phyloP scores from a whole-genome alignment of 2,329 filamentous ascomycete genomes.

The Niveomyces coronatus region DNA sequence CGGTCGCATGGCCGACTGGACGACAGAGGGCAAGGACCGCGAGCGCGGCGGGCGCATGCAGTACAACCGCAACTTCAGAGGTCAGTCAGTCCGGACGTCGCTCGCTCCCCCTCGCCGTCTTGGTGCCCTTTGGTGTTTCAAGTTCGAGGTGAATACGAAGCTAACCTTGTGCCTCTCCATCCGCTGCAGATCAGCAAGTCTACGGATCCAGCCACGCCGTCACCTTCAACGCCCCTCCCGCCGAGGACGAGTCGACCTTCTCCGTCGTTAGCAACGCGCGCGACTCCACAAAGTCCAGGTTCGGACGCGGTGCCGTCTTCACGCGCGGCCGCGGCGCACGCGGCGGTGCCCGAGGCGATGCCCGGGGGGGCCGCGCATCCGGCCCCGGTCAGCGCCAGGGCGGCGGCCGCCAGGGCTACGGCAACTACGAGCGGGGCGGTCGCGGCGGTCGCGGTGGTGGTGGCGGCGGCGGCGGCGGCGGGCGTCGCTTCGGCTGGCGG shows the following conservation, averaged over 20 bases:
- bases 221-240: constrained; percentile 80
- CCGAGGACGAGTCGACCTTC: constrained; percentile 95
- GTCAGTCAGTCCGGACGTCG: no score
- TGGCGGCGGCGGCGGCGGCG: constrained; percentile 56
- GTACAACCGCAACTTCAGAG: constrained; percentile 89
- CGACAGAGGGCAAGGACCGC: constrained; percentile 77
- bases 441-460: constrained; percentile 51
- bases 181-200: constrained; percentile 72
- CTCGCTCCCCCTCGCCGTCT: no score
- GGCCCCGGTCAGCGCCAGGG: constrained; percentile 56
- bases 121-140: no score
- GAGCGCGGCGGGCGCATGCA: constrained; percentile 70
- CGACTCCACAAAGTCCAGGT: constrained; percentile 76
- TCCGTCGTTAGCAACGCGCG: constrained; percentile 94
- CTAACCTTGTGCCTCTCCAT: background rate
- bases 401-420: constrained; percentile 27
- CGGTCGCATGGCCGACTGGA: constrained; percentile 99
- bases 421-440: constrained; percentile 60
- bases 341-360: constrained; percentile 55
- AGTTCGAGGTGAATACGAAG: no score
- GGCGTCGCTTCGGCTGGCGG: constrained; percentile 93
- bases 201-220: constrained; percentile 84
- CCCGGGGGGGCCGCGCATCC: constrained; percentile 50
- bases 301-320: constrained; percentile 81
- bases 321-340: constrained; percentile 77